These are phyloP conservation scores for Hypoxylon sp. DNA, from an alignment of 2,329 filamentous ascomycete genomes.

Conservation along the genomic window DNA sequence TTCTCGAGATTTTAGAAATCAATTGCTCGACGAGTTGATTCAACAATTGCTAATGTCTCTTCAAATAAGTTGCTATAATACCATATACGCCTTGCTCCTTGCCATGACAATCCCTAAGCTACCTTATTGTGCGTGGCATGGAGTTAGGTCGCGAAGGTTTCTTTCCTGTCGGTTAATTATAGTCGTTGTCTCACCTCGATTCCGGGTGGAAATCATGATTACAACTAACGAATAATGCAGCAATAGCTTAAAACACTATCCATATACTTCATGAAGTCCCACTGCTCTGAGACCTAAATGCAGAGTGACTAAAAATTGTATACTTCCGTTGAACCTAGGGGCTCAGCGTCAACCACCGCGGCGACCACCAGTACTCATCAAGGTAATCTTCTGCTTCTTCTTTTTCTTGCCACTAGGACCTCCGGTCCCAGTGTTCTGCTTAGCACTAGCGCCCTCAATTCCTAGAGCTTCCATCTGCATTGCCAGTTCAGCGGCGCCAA, in stretches of 20 bases:
- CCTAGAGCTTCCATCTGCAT: slow-evolving; percentile 71
- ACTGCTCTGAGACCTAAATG: not conserved
- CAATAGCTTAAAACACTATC: not conserved
- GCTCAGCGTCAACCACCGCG: slow-evolving; percentile 46
- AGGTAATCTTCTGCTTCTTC: slow-evolving; percentile 80
- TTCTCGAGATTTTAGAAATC: not conserved
- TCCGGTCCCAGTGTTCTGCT: slow-evolving; percentile 45
- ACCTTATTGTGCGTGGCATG: slow-evolving; percentile 4
- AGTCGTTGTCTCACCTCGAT: not conserved
- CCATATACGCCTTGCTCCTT: slow-evolving; percentile 15
- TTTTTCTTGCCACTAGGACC: slow-evolving; percentile 71
- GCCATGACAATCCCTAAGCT: slow-evolving; percentile 7
- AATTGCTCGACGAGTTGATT: not conserved
- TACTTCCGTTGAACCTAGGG: not conserved
- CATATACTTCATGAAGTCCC: slow-evolving; percentile 2
- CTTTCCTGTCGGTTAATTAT: not conserved
- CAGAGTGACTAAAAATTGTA: not conserved
- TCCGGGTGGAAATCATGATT: not conserved
- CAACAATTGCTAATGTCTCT: not conserved
- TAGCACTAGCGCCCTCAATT: slow-evolving; percentile 52
- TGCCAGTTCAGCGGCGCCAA: slow-evolving; percentile 73
- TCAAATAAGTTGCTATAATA: slow-evolving; percentile 1
- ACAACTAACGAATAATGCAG: slow-evolving; percentile 6
- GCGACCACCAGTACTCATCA: slow-evolving; percentile 77
- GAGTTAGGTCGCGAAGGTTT: slow-evolving; percentile 1